These are phyloP conservation scores for Monosporascus sp. DNA, from an alignment of 2,329 filamentous ascomycete genomes.

Conservation along the genomic window DNA sequence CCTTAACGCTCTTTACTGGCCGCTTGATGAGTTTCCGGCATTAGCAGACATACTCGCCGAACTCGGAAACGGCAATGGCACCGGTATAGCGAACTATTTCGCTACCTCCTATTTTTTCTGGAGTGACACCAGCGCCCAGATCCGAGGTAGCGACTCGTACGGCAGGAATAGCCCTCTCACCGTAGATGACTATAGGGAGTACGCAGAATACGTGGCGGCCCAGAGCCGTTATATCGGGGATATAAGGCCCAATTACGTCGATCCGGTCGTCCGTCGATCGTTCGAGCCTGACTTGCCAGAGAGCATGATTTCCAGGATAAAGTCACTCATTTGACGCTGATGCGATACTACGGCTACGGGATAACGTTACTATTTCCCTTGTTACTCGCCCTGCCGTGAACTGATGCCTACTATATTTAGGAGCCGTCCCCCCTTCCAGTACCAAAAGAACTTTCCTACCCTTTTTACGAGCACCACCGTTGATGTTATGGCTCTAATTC, in stretches of 20 bases:
- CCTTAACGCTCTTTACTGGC: constrained; percentile 15
- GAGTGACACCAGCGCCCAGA: constrained; percentile 15
- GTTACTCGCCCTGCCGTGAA: too few relatives aligned
- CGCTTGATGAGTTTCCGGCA: constrained; percentile 16
- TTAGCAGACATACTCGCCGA: constrained; percentile 22
- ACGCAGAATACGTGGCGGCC: constrained; percentile 17
- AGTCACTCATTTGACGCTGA: constrained; percentile 10
- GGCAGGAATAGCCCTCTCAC: constrained; percentile 22
- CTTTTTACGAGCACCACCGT: constrained; percentile 33
- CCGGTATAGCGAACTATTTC: constrained; percentile 18
- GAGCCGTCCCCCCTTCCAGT: too few relatives aligned
- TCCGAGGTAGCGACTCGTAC: constrained; percentile 25
- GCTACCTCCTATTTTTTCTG: constrained; percentile 2
- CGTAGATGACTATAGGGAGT: constrained; percentile 20
- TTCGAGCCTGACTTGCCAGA: constrained; percentile 20
- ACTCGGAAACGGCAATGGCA: constrained; percentile 21
- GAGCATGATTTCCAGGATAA: constrained; percentile 23
- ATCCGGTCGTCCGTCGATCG: constrained; percentile 21
- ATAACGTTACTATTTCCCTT: too few relatives aligned
- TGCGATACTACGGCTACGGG: constrained; percentile 8
- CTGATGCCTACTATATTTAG: too few relatives aligned
- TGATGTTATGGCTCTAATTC: constrained; percentile 33
- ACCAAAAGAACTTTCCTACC: constrained; percentile 30
- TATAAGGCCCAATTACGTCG: constrained; percentile 20
- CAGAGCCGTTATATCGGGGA: constrained; percentile 28